Evolutionary conservation across 495 filamentous ascomycete species (phyloP).

Genomic region (Neurospora sp.): DNA sequence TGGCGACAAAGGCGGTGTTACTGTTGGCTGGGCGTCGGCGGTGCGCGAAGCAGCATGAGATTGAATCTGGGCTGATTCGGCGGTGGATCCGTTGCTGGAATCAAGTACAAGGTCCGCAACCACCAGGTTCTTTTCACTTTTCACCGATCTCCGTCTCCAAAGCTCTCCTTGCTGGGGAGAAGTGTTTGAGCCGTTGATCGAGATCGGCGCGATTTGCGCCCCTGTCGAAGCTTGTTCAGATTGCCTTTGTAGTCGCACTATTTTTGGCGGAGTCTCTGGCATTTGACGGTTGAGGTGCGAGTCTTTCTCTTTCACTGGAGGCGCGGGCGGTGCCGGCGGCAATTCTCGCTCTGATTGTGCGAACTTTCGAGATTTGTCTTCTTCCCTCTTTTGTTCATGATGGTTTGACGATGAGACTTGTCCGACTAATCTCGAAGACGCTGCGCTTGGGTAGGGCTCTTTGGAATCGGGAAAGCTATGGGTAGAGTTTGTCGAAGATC

Average conservation of each 20-base stretch:
- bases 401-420: conserved; percentile 12
- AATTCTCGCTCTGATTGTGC: conserved; percentile 6
- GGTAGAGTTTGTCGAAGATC: conserved; percentile 19
- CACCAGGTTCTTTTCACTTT: conserved; percentile 27
- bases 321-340: conserved; percentile 27
- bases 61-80: conserved; percentile 11
- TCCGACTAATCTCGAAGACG: conserved; percentile 12
- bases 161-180: conserved; percentile 30
- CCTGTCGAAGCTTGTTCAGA: conserved; percentile 7
- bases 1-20: conserved; percentile 4
- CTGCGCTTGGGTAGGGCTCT: conserved; percentile 21
- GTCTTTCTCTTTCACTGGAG: conserved; percentile 21
- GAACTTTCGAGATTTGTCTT: conserved; percentile 1
- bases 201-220: conserved; percentile 5
- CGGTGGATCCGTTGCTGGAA: conserved; percentile 36
- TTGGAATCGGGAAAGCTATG: conserved; percentile 26
- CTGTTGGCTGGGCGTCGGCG: conserved; percentile 3
- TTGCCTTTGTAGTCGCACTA: conserved; percentile 1
- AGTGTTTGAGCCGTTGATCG: conserved; percentile 4
- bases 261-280: conserved; percentile 9
- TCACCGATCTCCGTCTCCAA: conserved; percentile 37
- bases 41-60: conserved; percentile 2
- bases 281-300: neutral
- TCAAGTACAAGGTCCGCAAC: conserved; percentile 35
- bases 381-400: conserved; percentile 12